These are phyloP conservation scores for Rhododendron molle DNA, from an alignment of 148 eudicot species.

Conservation along the genomic window DNA sequence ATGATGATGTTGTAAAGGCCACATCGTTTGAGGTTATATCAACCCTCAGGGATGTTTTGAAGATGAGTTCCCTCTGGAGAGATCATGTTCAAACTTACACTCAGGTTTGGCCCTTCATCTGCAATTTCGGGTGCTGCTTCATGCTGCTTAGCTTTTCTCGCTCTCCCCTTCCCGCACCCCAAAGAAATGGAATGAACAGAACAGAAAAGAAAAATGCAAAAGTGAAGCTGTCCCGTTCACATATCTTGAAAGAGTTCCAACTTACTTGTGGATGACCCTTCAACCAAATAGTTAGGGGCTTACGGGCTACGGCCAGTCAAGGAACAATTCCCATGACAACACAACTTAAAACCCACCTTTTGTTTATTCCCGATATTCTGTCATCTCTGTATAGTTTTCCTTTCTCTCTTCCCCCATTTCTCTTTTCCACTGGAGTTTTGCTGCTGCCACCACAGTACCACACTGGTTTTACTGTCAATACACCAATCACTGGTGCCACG, in stretches of 20 bases:
- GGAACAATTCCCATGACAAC: neutral
- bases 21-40: constrained; percentile 97
- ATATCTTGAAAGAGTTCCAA: neutral
- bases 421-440: neutral
- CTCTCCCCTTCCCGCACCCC: neutral
- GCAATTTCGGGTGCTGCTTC: neutral
- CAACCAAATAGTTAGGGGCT: neutral
- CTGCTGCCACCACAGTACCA: neutral
- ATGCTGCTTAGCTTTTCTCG: neutral
- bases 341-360: neutral
- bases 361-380: neutral
- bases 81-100: constrained; percentile 95
- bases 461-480: neutral
- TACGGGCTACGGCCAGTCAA: neutral
- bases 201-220: neutral
- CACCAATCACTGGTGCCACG: neutral
- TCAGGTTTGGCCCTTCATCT: constrained; percentile 42
- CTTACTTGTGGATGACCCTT: neutral
- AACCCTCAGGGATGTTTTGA: constrained; percentile 87
- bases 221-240: neutral
- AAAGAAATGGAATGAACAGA: neutral
- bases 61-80: constrained; percentile 94
- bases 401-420: neutral
- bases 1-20: constrained; percentile 92
- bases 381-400: neutral